Percentiles rank a stretch among this genome's conserved stretches.
phyloP scores from a whole-genome alignment of 306 rosid species.

The Castanea crenata region DNA sequence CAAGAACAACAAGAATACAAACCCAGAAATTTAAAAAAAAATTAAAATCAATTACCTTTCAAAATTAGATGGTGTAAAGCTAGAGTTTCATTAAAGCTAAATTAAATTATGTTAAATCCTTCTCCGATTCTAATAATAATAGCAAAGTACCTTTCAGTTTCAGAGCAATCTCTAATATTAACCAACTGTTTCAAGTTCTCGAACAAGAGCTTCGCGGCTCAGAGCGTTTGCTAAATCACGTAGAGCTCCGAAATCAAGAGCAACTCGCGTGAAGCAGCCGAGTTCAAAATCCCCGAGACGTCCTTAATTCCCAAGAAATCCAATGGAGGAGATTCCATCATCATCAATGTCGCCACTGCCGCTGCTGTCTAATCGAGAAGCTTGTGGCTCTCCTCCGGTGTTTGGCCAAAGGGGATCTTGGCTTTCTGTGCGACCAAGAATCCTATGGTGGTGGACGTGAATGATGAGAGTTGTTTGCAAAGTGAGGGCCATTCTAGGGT shows the following conservation, averaged over 20 bases:
- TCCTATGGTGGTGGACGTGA: constrained; percentile 85
- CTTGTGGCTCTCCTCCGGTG: constrained; percentile 66
- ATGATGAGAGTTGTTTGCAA: constrained; percentile 71
- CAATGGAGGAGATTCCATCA: constrained; percentile 33
- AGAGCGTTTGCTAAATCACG: constrained; percentile 59
- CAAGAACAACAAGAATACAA: no score
- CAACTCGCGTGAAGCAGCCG: constrained; percentile 60
- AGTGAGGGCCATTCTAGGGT: constrained; percentile 79
- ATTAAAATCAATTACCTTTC: no score
- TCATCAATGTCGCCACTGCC: constrained; percentile 24
- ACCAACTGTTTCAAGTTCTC: constrained; percentile 37
- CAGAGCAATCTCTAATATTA: constrained; percentile 29
- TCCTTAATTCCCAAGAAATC: constrained; percentile 59
- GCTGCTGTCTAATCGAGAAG: constrained; percentile 87
- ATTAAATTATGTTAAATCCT: no score
- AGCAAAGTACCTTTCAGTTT: constrained; percentile 54
- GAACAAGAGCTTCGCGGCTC: constrained; percentile 58
- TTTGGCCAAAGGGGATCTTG: constrained; percentile 50
- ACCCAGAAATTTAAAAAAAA: no score
- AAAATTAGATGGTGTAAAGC: no score
- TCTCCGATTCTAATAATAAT: background rate
- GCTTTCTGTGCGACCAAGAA: constrained; percentile 48
- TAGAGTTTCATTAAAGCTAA: no score
- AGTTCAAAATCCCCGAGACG: constrained; percentile 50
- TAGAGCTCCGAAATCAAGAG: constrained; percentile 66